Percentiles rank a stretch among this genome's conserved stretches.
These are phyloP conservation scores for Trichoderma simmonsii DNA, from an alignment of 2,329 filamentous ascomycete species.

Conservation along the genomic window DNA sequence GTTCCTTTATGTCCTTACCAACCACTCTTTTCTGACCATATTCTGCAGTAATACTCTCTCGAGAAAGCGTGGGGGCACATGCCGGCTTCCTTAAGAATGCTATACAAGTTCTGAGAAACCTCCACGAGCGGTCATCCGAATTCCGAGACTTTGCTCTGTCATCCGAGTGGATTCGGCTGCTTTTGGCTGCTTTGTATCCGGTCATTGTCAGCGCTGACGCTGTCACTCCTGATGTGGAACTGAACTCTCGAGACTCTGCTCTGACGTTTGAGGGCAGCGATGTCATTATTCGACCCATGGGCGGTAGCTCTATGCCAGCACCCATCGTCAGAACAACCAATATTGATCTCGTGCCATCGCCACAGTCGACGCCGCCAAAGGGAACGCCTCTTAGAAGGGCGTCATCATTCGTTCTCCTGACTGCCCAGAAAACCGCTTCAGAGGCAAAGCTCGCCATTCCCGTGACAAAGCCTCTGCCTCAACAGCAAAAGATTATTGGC, in stretches of 20 bases:
- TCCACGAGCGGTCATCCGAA: constrained; percentile 70
- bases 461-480: constrained; percentile 32
- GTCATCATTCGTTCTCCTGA: constrained; percentile 89
- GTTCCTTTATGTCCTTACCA: too few species aligned
- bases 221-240: constrained; percentile 77
- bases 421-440: constrained; percentile 60
- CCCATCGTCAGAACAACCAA: constrained; percentile 73
- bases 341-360: constrained; percentile 48
- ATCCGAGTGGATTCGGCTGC: constrained; percentile 76
- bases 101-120: constrained; percentile 72
- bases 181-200: constrained; percentile 80
- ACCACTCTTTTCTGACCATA: constrained; percentile 17
- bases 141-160: constrained; percentile 81
- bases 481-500: constrained; percentile 44
- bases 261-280: constrained; percentile 84
- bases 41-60: constrained; percentile 28
- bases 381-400: constrained; percentile 70
- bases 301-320: constrained; percentile 52
- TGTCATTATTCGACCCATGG: constrained; percentile 75
- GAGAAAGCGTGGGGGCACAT: constrained; percentile 49
- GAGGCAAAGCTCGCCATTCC: constrained; percentile 59
- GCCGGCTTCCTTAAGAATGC: constrained; percentile 69
- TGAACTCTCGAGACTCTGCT: constrained; percentile 77
- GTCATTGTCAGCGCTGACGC: constrained; percentile 82
- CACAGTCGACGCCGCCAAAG: constrained; percentile 44